phyloP scores from a whole-genome alignment of 345 rosid species.

The Toxicodendron radicans region DNA sequence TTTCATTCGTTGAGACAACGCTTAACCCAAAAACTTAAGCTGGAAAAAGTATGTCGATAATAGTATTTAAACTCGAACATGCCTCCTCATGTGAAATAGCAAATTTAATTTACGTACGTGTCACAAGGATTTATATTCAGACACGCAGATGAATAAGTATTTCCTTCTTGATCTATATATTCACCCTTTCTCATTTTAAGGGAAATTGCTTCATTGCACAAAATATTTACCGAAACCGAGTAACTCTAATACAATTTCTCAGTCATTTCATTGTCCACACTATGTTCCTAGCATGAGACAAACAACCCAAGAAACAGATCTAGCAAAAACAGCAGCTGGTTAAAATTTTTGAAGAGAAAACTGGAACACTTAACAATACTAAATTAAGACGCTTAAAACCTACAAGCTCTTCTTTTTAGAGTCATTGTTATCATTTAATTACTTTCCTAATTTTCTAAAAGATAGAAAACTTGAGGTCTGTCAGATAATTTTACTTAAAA shows the following conservation, averaged over 20 bases:
- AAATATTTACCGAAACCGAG: not conserved
- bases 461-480: not conserved
- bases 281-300: not conserved
- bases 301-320: not conserved
- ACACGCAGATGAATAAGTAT: no score
- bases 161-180: no score
- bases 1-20: no score
- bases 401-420: not conserved
- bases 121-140: no score
- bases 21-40: no score
- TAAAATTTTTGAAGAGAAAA: not conserved
- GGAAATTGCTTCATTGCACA: not conserved
- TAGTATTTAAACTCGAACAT: no score
- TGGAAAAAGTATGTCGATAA: no score
- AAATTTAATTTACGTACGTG: no score
- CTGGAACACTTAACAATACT: not conserved
- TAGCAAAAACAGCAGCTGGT: not conserved
- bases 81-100: no score
- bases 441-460: not conserved
- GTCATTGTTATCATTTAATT: not conserved
- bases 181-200: not conserved
- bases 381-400: not conserved
- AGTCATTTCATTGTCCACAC: not conserved
- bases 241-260: not conserved
- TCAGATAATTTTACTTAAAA: not conserved